A percentile compares a stretch with the other conserved stretches of the same genome.
phyloP scores from a whole-genome alignment of 441 rosid genomes.

The Croton setiger region DNA sequence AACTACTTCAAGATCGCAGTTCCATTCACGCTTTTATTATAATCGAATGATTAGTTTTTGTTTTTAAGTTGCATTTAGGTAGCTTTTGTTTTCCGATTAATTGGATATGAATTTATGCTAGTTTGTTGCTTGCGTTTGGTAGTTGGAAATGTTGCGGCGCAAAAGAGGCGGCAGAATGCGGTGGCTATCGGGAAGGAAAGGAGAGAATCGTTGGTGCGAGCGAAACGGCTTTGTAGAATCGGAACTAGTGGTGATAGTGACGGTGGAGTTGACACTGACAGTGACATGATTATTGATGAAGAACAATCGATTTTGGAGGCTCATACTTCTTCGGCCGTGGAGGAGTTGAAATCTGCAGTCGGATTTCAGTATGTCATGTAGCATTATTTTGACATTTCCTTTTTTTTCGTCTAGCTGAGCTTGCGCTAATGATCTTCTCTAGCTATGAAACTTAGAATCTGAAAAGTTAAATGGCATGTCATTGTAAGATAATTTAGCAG shows the following conservation, averaged over 20 bases:
- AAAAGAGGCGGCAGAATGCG: conserved; percentile 79
- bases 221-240: conserved; percentile 76
- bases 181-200: conserved; percentile 85
- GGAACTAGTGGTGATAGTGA: conserved; percentile 57
- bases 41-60: background rate
- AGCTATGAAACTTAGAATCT: too few species aligned
- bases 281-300: conserved; percentile 73
- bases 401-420: background rate
- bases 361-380: conserved; percentile 56
- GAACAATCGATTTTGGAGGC: conserved; percentile 64
- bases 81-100: background rate
- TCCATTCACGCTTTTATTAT: background rate
- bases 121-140: conserved; percentile 8
- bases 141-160: conserved; percentile 82
- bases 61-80: background rate
- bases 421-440: too few species aligned
- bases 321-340: conserved; percentile 60
- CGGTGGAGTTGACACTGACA: conserved; percentile 34
- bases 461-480: background rate
- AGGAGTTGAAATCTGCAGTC: conserved; percentile 65
- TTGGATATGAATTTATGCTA: conserved; percentile 2
- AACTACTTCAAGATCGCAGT: background rate
- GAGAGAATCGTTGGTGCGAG: conserved; percentile 79
- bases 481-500: too few species aligned
- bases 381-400: background rate